Conservation (phyloP, 2,329 filamentous ascomycete genomes). For the Diplodia seriata region DNA sequence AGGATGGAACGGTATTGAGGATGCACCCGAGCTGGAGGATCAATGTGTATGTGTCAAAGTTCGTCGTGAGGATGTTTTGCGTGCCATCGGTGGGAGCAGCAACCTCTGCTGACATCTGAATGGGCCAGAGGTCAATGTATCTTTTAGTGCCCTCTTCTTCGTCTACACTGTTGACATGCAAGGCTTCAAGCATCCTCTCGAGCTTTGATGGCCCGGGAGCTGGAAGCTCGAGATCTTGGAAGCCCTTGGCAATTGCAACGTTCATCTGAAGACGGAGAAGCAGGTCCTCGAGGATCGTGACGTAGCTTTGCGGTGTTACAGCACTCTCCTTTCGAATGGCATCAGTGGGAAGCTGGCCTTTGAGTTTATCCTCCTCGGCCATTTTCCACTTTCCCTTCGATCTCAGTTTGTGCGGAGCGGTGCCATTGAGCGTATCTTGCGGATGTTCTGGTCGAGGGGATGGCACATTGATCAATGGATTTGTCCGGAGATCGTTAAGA, state of each 20-base stretch:
- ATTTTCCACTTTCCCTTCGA: conserved; percentile 41
- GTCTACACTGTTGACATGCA: conserved; percentile 38
- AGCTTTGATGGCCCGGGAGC: conserved; percentile 42
- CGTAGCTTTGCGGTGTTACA: conserved; percentile 75
- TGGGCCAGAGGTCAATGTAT: conserved; percentile 89
- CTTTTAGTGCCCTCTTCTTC: conserved; percentile 70
- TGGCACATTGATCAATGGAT: conserved; percentile 59
- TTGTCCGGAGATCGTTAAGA: conserved; percentile 74
- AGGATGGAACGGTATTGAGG: conserved; percentile 78
- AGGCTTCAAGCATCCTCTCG: conserved; percentile 39
- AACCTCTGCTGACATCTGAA: conserved; percentile 90
- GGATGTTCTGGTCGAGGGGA: conserved; percentile 58
- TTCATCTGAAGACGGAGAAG: conserved; percentile 80
- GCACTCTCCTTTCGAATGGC: conserved; percentile 70
- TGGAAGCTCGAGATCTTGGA: conserved; percentile 77
- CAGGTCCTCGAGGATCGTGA: conserved; percentile 83
- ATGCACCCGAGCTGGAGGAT: conserved; percentile 88
- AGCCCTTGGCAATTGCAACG: conserved; percentile 83
- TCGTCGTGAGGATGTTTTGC: conserved; percentile 76
- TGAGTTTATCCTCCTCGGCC: conserved; percentile 64
- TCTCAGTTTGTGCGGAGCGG: conserved; percentile 30
- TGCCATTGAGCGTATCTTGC: conserved; percentile 30
- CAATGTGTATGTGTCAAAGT: conserved; percentile 90
- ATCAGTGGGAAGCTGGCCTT: conserved; percentile 71
- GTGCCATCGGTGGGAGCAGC: conserved; percentile 55